Base-by-base conservation (phyloP, 768 basidiomycete species). In the Pleurotus citrinopileatus region DNA sequence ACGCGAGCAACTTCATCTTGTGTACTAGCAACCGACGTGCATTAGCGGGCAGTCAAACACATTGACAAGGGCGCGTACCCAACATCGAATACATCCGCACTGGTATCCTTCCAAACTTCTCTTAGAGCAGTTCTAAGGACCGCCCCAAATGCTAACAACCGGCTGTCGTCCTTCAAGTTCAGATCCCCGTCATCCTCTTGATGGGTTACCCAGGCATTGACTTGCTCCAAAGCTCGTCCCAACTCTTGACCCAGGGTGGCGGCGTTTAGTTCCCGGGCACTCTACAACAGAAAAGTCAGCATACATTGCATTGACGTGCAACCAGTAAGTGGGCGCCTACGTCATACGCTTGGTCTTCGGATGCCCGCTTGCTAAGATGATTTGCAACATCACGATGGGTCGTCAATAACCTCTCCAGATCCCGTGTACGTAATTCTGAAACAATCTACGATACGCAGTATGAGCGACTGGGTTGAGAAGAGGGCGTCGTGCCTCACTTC, bases 201-300 rank as follows among this genome's bases (percentile, higher is more conserved):
- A 42, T 77, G 70, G 7, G 76, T 69, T 19, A 91, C 68, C 64
- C 75, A 73, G 4, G 68, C 63, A 59, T 81, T 74, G 15, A 85
- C 71, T 44, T 83, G 78, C 53, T 80, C 83, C 20, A 95, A 70
- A 2, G 83, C 82, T 19, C 68, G 63, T n/a, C 91, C 87, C 2
- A 96, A 70, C 58, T 96, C 94, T 63, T 91, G 86, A 0, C 91
- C 91, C 70, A 93, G 84, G 0, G 85, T 79, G 1, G 89, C 87
- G 4, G 85, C 84, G 13, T 85, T 84, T 42, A 96, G 74, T 63
- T 96, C 94, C 36, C 84, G 78, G 1, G 94, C 91, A 62, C 89
- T 92, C 94, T 94, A 57, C 0, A 59, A 32, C 42, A 52, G n/a
- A 29, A 13, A 40, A 55, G 9, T 47, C 52, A 53, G 43, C 48